Base-by-base conservation (phyloP, 2,329 filamentous ascomycete genomes). In the Daldinia sp. region DNA sequence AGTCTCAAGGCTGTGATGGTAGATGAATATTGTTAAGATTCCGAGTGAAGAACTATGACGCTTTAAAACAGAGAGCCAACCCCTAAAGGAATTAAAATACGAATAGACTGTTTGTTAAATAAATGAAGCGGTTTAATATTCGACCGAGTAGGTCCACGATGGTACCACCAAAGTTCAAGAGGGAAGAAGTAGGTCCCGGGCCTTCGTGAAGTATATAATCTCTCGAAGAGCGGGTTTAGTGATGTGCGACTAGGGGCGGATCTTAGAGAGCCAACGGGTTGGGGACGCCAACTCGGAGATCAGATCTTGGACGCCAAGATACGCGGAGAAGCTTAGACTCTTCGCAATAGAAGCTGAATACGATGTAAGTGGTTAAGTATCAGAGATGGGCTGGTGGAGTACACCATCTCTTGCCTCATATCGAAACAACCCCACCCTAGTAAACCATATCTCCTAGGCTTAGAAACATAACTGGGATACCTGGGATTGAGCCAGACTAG, bases 191-290 rank as follows among this genome's bases (percentile, higher is more conserved):
- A 63, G 71, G 69, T 65, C 67, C 69, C 67, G 75, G 44, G 67
- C 53, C 63, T 64, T 68, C 68, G 67, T 66, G 60, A 74, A 72
- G 74, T 74, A 71, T 72, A 73, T 74, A 72, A 50, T 59, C 63
- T 23, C 39, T 39, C 62, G 63, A 66, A 42, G 65, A 61, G 60
- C 55, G 63, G 60, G 61, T 60, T 70, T 30, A 60, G 56, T 72
- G 71, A 76, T 76, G 72, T 72, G 72, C 71, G 13, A 64, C 75
- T 72, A 71, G 75, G 75, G 74, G 75, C 56, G 61, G 72, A 76
- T 76, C 75, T 75, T 51, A 6, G 67, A 54, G 72, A 74, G 73
- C 74, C 74, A 74, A 73, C 74, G 72, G 73, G 74, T 69, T 74
- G 75, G 75, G 70, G 69, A 71, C 63, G 71, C 72, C 71, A 71